Conservation (phyloP, 805 yeast genomes). For the Zygosaccharomyces pseudorouxii region DNA sequence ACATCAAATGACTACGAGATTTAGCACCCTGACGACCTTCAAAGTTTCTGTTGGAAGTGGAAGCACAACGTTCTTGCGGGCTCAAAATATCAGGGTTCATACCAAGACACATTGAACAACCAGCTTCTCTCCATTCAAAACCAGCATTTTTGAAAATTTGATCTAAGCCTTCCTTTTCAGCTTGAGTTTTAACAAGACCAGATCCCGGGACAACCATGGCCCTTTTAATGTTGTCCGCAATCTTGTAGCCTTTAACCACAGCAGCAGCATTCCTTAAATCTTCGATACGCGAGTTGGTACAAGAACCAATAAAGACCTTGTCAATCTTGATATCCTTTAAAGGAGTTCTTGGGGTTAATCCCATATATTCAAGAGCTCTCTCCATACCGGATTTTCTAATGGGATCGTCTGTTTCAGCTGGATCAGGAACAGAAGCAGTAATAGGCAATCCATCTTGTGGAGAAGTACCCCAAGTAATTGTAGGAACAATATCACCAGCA, state of each 20-base stretch:
- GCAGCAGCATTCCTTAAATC: conserved; percentile 94
- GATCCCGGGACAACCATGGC: conserved; percentile 97
- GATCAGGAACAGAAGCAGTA: conserved; percentile 87
- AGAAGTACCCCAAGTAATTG: conserved; percentile 99
- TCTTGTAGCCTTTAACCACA: conserved; percentile 84
- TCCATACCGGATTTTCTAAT: conserved; percentile 78
- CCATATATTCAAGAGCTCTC: conserved; percentile 91
- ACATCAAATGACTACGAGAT: conserved; percentile 95
- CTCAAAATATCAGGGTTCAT: conserved; percentile 97
- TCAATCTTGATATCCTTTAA: conserved; percentile 72
- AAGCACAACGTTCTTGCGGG: conserved; percentile 97
- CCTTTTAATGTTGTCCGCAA: conserved; percentile 73
- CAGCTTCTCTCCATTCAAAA: conserved; percentile 99
- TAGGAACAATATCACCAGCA: conserved; percentile 85
- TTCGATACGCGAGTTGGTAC: conserved; percentile 97
- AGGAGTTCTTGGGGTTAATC: conserved; percentile 77
- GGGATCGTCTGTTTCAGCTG: conserved; percentile 65
- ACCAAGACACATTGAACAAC: conserved; percentile 99
- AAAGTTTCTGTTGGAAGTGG: conserved; percentile 97
- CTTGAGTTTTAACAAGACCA: conserved; percentile 88
- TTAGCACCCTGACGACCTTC: conserved; percentile 98
- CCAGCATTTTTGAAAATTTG: conserved; percentile 89
- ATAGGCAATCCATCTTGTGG: conserved; percentile 98
- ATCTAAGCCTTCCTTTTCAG: conserved; percentile 92
- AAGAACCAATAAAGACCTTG: conserved; percentile 95